Evolutionary conservation across 2,329 filamentous ascomycete genomes (phyloP).

Genomic region (Thielaviopsis cerberus): DNA sequence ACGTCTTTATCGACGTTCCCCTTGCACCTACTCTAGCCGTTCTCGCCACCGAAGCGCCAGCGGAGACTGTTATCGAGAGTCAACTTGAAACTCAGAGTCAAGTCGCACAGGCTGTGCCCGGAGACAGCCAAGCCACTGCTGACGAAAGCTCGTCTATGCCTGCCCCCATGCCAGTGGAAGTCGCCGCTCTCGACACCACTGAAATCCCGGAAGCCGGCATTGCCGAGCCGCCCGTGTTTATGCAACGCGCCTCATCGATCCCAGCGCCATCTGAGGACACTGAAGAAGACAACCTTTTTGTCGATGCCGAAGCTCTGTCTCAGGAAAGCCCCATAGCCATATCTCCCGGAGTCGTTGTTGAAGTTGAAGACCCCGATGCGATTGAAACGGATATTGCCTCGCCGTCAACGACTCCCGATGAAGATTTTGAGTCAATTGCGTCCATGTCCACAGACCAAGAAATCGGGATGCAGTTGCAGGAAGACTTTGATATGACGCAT

Average conservation of each 20-base stretch:
- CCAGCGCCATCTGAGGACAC: background rate
- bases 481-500: constrained; percentile 10
- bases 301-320: background rate
- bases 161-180: background rate
- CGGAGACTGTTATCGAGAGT: background rate
- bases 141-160: background rate
- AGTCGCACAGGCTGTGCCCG: background rate
- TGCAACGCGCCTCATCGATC: background rate
- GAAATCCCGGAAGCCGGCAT: constrained; percentile 11
- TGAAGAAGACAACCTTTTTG: background rate
- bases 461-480: constrained; percentile 10
- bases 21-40: too few relatives aligned
- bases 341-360: background rate
- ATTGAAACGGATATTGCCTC: background rate
- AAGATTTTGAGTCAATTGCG: constrained; percentile 6
- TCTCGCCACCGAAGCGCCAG: background rate
- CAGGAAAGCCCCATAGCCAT: background rate
- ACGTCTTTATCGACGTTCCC: background rate
- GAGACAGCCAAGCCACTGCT: background rate
- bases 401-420: background rate
- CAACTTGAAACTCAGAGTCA: background rate
- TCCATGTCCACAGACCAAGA: constrained; percentile 9
- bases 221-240: constrained; percentile 16
- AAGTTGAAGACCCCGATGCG: background rate
- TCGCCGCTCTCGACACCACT: background rate